Conservation (phyloP, 805 yeast species). For the Metschnikowia shivogae region DNA sequence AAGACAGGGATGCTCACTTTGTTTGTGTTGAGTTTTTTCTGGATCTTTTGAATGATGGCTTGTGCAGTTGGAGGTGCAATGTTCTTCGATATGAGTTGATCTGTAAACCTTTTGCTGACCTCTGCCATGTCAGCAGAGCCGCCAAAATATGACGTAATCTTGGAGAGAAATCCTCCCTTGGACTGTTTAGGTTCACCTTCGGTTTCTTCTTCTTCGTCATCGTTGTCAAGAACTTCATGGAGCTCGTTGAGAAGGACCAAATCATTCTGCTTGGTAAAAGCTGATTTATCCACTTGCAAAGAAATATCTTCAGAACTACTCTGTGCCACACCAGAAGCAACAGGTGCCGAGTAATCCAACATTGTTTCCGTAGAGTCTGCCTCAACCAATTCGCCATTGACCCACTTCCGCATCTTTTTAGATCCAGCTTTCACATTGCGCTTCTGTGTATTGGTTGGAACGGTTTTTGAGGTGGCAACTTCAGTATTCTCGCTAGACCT, state of each 20-base stretch:
- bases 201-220: conserved; percentile 26
- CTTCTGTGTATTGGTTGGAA: conserved; percentile 2
- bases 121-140: conserved; percentile 49
- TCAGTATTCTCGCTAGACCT: background rate
- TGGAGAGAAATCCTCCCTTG: conserved; percentile 28
- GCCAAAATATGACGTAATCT: conserved; percentile 36
- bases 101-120: conserved; percentile 61
- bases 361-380: conserved; percentile 15
- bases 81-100: conserved; percentile 78
- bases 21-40: conserved; percentile 60
- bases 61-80: conserved; percentile 89
- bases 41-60: conserved; percentile 65
- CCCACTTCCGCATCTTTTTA: conserved; percentile 43
- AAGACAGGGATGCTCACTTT: conserved; percentile 72
- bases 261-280: conserved; percentile 35
- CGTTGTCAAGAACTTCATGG: conserved; percentile 32
- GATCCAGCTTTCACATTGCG: conserved; percentile 7
- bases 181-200: conserved; percentile 1
- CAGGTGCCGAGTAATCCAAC: conserved; percentile 30
- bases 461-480: background rate
- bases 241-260: conserved; percentile 39
- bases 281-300: conserved; percentile 22
- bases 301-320: conserved; percentile 4
- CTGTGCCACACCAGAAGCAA: conserved; percentile 10
- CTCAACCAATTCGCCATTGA: conserved; percentile 36